Evolutionary conservation across 768 basidiomycete genomes (phyloP).

Genomic region (Agaricus sinodeliciosus): DNA sequence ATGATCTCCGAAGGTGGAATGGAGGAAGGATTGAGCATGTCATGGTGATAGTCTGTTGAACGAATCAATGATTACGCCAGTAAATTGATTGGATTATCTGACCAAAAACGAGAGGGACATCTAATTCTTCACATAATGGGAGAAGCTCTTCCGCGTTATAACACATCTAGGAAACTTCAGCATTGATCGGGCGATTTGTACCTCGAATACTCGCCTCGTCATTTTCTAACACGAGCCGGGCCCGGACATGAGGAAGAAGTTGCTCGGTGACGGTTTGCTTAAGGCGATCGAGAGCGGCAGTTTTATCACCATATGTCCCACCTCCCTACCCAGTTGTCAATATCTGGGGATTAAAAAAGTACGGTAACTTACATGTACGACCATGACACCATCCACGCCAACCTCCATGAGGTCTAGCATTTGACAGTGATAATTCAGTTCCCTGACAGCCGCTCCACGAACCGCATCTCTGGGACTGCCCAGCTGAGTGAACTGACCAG

Average conservation of each 20-base stretch:
- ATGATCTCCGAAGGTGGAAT: slow-evolving; percentile 63
- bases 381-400: slow-evolving; percentile 81
- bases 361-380: slow-evolving; percentile 57
- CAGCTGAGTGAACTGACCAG: slow-evolving; percentile 81
- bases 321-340: slow-evolving; percentile 43
- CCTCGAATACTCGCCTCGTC: slow-evolving; percentile 57
- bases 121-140: slow-evolving; percentile 79
- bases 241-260: slow-evolving; percentile 59
- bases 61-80: neutral
- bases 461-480: slow-evolving; percentile 76
- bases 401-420: slow-evolving; percentile 83
- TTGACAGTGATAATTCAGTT: slow-evolving; percentile 82
- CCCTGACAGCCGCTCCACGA: slow-evolving; percentile 67
- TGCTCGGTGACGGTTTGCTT: slow-evolving; percentile 55
- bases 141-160: slow-evolving; percentile 87
- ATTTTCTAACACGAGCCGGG: slow-evolving; percentile 84
- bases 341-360: neutral
- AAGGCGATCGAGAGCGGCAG: slow-evolving; percentile 60
- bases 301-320: slow-evolving; percentile 80
- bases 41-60: slow-evolving; percentile 75
- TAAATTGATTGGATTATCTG: slow-evolving; percentile 11
- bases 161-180: slow-evolving; percentile 42
- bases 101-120: slow-evolving; percentile 67
- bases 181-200: too few species aligned
- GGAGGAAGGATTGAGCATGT: slow-evolving; percentile 58